Evolutionary conservation across 129 eudicot genomes (phyloP).

Genomic region (Logfia minima): DNA sequence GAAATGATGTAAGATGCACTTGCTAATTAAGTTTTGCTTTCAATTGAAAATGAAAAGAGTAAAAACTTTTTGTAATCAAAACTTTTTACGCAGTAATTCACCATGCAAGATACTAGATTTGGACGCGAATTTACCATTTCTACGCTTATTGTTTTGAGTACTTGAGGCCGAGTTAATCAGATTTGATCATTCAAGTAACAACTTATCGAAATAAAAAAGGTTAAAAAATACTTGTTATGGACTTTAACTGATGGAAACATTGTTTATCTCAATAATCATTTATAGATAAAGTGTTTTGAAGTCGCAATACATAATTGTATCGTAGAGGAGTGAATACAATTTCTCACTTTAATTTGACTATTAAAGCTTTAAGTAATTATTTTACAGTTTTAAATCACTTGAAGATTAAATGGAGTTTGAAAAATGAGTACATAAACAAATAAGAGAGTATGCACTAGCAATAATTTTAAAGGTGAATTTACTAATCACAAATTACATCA

Average conservation of each 20-base stretch:
- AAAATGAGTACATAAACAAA: no score
- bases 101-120: slow-evolving; percentile 25
- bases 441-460: no score
- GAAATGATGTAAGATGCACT: slow-evolving; percentile 29
- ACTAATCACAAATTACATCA: no score
- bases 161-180: neutral
- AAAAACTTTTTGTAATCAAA: neutral
- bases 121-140: slow-evolving; percentile 6
- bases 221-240: neutral
- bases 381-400: no score
- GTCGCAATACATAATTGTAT: no score
- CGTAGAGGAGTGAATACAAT: no score
- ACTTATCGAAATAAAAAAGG: neutral
- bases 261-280: no score
- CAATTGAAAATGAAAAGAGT: neutral
- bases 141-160: neutral
- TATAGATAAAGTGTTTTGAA: no score
- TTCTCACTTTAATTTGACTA: no score
- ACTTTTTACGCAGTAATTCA: slow-evolving; percentile 10
- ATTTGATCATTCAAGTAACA: neutral
- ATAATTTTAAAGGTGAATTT: no score
- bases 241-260: neutral
- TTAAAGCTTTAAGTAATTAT: no score
- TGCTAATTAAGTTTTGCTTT: slow-evolving; percentile 18
- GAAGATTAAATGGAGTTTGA: no score